Evolutionary conservation across 208 protist species (phyloP), one percentile per base, ranked within the genome.

Genomic region (Crithidia expoeki): DNA sequence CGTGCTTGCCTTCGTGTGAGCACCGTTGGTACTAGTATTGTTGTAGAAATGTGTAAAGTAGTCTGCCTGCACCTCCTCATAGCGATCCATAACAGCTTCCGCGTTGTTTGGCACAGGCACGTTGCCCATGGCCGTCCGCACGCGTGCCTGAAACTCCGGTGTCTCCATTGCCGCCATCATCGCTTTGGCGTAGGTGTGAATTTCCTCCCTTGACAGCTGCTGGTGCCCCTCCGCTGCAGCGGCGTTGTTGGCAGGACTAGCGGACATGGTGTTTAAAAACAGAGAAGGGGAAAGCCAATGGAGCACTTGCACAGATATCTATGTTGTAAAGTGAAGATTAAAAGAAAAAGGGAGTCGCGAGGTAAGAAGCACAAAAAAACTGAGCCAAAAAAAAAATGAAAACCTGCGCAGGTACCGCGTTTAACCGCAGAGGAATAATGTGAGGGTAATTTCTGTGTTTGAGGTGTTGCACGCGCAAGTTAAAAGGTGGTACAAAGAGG

Each of bases 11-110:
- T 25, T 32, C 36, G 65, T 28, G 11, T 3, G n/a, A 28, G 21
- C 38, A 21, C 6, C 21, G 32, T 9, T 34, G 40, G n/a, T 44
- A 32, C 11, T 33, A 17, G n/a, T n/a, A 25, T 14, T 0, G n/a
- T 51, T 21, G 56, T 47, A 53, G 32, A 61, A 46, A n/a, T 74
- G 59, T 0, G 52, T 70, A 57, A 94, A 79, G 64, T 84, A 89
- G 27, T 79, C 83, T 7, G 66, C 77, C 63, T 94, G 90, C 44
- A 86, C 80, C 14, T 75, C 61, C 55, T 95, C 90, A 49, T 84
- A 88, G 17, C 86, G 79, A 19, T 68, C 59, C 36, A 95, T 76
- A 16, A 95, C 62, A 11, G 78, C 88, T 16, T 88, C 80, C 1
- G 71, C 51, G 38, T 44, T 82, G 27, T 32, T 23, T 12, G 85